A percentile compares a stretch with the other conserved stretches of the same genome.
phyloP scores from a whole-genome alignment of 1,284 basidiomycete species.

The Trichosporon coremiiforme region DNA sequence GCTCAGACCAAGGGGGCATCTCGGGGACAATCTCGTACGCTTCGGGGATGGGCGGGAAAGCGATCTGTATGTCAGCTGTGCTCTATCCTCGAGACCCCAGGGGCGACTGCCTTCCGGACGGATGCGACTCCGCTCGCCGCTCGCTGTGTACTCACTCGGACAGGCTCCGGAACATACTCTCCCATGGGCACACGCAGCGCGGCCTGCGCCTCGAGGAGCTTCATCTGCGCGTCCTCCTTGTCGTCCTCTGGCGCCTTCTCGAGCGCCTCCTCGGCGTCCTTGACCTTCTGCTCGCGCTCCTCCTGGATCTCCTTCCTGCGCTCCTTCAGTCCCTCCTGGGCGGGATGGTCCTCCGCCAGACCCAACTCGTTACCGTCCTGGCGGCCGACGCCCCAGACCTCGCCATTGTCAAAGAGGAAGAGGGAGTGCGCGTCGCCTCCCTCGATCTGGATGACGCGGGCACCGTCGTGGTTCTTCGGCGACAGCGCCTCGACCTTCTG shows the following conservation, averaged over 20 bases:
- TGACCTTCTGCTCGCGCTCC: conserved; percentile 47
- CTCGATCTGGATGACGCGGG: conserved; percentile 63
- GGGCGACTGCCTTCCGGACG: no score
- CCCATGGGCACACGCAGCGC: conserved; percentile 60
- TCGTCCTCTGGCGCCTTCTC: conserved; percentile 39
- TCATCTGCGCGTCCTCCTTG: conserved; percentile 37
- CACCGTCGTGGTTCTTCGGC: conserved; percentile 68
- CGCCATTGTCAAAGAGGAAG: conserved; percentile 79
- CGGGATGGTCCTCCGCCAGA: conserved; percentile 64
- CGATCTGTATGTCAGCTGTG: conserved; percentile 57
- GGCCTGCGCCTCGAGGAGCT: conserved; percentile 52
- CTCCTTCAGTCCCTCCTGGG: conserved; percentile 59
- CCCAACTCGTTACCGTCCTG: conserved; percentile 79
- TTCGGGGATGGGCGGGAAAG: conserved; percentile 64
- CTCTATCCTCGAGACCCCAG: no score
- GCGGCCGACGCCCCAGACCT: conserved; percentile 80
- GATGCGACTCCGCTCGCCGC: neutral
- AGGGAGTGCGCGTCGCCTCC: conserved; percentile 81
- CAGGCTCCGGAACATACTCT: conserved; percentile 63
- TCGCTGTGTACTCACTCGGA: conserved; percentile 45
- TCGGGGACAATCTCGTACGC: conserved; percentile 57
- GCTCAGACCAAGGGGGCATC: conserved; percentile 55
- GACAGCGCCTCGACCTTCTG: conserved; percentile 68
- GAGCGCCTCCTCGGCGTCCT: conserved; percentile 36
- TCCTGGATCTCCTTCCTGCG: conserved; percentile 49